Conservation (phyloP, 352 stramenopile species). For the Globisporangium nodosum region DNA sequence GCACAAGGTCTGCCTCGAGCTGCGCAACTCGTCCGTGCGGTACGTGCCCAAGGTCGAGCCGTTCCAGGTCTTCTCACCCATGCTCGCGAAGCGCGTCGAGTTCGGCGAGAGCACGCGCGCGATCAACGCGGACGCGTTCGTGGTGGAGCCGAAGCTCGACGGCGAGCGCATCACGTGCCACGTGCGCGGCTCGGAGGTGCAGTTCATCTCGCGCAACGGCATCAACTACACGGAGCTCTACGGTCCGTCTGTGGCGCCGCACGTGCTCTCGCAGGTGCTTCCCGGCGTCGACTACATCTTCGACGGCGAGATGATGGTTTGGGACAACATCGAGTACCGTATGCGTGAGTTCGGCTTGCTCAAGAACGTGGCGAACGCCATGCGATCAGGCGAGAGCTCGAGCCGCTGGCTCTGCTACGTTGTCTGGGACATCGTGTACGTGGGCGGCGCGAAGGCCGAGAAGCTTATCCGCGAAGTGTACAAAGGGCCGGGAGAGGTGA, state of each 20-base stretch:
- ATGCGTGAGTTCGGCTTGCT: constrained; percentile 76
- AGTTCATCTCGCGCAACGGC: constrained; percentile 84
- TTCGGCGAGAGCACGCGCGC: constrained; percentile 77
- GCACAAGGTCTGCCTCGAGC: constrained; percentile 60
- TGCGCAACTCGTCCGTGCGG: constrained; percentile 73
- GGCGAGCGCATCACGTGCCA: constrained; percentile 83
- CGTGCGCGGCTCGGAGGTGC: constrained; percentile 44
- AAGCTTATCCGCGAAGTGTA: constrained; percentile 64
- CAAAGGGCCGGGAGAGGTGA: constrained; percentile 45
- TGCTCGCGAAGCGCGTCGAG: constrained; percentile 80
- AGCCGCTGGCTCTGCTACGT: constrained; percentile 81
- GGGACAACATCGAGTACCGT: constrained; percentile 75
- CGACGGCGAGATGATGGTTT: constrained; percentile 88
- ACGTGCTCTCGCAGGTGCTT: constrained; percentile 58
- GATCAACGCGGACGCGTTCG: constrained; percentile 67
- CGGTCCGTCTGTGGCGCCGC: constrained; percentile 44
- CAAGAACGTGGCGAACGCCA: constrained; percentile 71
- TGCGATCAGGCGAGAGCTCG: constrained; percentile 41
- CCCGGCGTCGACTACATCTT: constrained; percentile 65
- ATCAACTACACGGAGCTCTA: constrained; percentile 82
- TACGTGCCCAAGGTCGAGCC: constrained; percentile 77
- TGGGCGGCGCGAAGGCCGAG: constrained; percentile 41
- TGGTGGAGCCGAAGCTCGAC: constrained; percentile 84
- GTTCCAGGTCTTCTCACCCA: constrained; percentile 83
- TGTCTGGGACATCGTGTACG: constrained; percentile 81